Conservation (phyloP, 352 stramenopile species). For the Pythium guiyangense region DNA sequence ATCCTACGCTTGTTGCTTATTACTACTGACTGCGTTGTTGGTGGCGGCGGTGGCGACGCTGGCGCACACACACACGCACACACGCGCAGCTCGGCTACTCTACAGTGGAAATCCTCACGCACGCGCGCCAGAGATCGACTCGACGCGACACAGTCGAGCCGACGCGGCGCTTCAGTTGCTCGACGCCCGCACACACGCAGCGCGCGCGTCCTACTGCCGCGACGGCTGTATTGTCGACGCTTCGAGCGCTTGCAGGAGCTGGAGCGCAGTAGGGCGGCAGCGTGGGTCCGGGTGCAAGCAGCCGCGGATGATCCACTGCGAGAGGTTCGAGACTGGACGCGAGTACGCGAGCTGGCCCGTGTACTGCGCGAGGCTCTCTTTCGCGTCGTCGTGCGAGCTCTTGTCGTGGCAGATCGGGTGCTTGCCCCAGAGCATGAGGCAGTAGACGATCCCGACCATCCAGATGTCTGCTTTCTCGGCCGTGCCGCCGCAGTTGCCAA, state of each 20-base stretch:
- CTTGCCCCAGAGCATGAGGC: conserved; percentile 73
- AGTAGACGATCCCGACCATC: conserved; percentile 80
- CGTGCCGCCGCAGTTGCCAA: conserved; percentile 51
- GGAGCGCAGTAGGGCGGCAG: conserved; percentile 52
- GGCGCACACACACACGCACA: conserved; percentile 8
- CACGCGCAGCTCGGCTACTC: neutral
- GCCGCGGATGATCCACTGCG: conserved; percentile 61
- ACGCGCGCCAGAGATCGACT: neutral
- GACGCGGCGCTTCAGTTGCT: neutral
- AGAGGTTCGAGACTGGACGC: conserved; percentile 43
- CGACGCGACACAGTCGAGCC: neutral
- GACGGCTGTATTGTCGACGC: conserved; percentile 20
- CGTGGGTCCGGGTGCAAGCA: conserved; percentile 63
- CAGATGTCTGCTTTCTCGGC: conserved; percentile 81
- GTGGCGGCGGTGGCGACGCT: neutral
- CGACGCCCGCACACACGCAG: neutral
- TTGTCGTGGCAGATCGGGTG: conserved; percentile 69
- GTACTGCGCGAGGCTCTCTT: conserved; percentile 19
- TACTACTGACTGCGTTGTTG: neutral
- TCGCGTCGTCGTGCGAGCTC: conserved; percentile 43
- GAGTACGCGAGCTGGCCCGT: conserved; percentile 30
- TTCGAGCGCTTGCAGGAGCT: conserved; percentile 56
- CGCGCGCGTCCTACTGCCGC: too few relatives aligned
- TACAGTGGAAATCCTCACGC: conserved; percentile 1
- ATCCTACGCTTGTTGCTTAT: conserved; percentile 1